Conservation (phyloP, 2,329 filamentous ascomycete genomes). For the Aspergillus hortae region DNA sequence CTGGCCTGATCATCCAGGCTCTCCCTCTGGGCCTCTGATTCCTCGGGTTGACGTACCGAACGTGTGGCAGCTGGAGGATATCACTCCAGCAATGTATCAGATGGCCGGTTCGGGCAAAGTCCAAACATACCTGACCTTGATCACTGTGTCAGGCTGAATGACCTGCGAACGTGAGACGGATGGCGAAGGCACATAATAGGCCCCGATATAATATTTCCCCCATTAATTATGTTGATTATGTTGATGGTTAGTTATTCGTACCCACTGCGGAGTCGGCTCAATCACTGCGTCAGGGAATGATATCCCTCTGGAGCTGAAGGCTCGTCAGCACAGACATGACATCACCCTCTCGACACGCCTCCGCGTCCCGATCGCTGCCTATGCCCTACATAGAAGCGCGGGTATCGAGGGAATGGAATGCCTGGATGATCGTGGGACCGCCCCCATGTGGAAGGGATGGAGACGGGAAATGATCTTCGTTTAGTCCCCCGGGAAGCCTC, state of each 20-base stretch:
- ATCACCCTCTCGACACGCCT: neutral
- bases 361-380: neutral
- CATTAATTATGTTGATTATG: neutral
- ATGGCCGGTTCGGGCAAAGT: conserved; percentile 14
- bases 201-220: neutral
- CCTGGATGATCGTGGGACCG: conserved; percentile 10
- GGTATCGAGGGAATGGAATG: conserved; percentile 15
- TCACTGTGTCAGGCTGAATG: conserved; percentile 10
- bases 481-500: neutral
- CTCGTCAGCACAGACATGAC: neutral
- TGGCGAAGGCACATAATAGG: neutral
- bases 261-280: neutral
- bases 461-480: conserved; percentile 1
- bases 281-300: neutral
- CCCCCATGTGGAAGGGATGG: conserved; percentile 17
- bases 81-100: conserved; percentile 15
- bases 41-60: neutral
- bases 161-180: conserved; percentile 15
- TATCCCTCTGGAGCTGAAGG: too few relatives aligned
- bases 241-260: neutral
- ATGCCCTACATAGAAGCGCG: neutral
- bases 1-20: neutral
- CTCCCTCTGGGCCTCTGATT: neutral
- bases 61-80: neutral
- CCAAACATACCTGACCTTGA: conserved; percentile 12